A percentile compares a stretch with the other conserved stretches of the same genome.
Conservation (phyloP, 1,139 yeast genomes). For the Magnusiomyces paraingens region DNA sequence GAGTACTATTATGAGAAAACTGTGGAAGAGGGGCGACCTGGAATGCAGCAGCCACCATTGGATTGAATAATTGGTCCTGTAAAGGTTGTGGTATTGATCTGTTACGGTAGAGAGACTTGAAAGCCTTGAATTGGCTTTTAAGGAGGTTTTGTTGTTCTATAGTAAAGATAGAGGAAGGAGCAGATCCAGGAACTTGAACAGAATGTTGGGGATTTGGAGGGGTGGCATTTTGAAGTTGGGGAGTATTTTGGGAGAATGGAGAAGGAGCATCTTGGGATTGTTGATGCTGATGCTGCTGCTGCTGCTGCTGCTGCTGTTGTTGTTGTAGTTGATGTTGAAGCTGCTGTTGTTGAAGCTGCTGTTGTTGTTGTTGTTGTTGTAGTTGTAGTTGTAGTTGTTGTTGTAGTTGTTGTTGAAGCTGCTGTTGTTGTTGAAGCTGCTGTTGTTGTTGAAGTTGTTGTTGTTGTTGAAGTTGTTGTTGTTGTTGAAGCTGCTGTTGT, state of each 20-base stretch:
- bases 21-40: neutral
- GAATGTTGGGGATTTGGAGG: constrained; percentile 7
- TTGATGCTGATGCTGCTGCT: neutral
- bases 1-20: no score
- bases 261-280: constrained; percentile 3
- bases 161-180: constrained; percentile 22
- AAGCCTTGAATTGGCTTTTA: constrained; percentile 63
- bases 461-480: no score
- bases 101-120: constrained; percentile 67
- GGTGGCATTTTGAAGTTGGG: constrained; percentile 6
- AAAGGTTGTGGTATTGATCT: constrained; percentile 52
- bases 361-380: constrained; percentile 5
- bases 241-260: constrained; percentile 1
- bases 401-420: constrained; percentile 7
- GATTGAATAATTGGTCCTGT: constrained; percentile 33
- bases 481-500: neutral
- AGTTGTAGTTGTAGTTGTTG: constrained; percentile 13
- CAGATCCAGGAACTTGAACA: no score
- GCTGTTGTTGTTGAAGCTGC: constrained; percentile 5
- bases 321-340: constrained; percentile 6
- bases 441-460: constrained; percentile 1
- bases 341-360: constrained; percentile 13
- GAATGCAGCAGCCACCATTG: constrained; percentile 5
- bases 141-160: constrained; percentile 47
- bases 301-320: neutral